Conservation (phyloP, 768 basidiomycete species). For the Flagelloscypha sp. region DNA sequence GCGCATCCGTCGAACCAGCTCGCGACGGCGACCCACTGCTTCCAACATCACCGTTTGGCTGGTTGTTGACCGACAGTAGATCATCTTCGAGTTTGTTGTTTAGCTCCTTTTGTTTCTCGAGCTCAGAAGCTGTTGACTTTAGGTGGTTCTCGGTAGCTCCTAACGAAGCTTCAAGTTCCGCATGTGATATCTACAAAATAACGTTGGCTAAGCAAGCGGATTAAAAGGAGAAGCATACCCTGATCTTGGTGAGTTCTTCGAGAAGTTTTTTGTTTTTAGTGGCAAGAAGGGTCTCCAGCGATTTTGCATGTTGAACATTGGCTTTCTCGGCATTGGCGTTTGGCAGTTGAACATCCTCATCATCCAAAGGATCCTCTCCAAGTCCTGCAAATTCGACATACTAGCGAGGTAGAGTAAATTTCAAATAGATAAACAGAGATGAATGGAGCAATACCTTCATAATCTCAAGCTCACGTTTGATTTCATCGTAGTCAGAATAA, state of each 20-base stretch:
- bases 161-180: conserved; percentile 70
- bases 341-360: conserved; percentile 57
- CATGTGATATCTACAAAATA: conserved; percentile 59
- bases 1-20: conserved; percentile 38
- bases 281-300: conserved; percentile 84
- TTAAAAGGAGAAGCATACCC: conserved; percentile 38
- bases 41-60: conserved; percentile 23
- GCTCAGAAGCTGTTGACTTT: conserved; percentile 48
- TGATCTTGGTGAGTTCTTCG: conserved; percentile 87
- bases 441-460: conserved; percentile 71
- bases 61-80: conserved; percentile 70
- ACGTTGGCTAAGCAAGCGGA: conserved; percentile 1
- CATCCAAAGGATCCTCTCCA: conserved; percentile 65
- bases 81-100: conserved; percentile 93
- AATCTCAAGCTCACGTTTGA: conserved; percentile 96
- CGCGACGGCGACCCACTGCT: conserved; percentile 20
- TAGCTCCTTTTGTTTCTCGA: conserved; percentile 68
- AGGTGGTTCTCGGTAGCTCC: conserved; percentile 50
- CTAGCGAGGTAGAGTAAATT: conserved; percentile 30
- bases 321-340: conserved; percentile 86
- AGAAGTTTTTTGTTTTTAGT: conserved; percentile 89
- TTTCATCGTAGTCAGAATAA: conserved; percentile 88
- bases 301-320: conserved; percentile 66
- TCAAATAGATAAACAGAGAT: background rate
- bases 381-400: conserved; percentile 94